Conservation (phyloP, 176 grass and related monocot genomes). For the Thalia dealbata region DNA sequence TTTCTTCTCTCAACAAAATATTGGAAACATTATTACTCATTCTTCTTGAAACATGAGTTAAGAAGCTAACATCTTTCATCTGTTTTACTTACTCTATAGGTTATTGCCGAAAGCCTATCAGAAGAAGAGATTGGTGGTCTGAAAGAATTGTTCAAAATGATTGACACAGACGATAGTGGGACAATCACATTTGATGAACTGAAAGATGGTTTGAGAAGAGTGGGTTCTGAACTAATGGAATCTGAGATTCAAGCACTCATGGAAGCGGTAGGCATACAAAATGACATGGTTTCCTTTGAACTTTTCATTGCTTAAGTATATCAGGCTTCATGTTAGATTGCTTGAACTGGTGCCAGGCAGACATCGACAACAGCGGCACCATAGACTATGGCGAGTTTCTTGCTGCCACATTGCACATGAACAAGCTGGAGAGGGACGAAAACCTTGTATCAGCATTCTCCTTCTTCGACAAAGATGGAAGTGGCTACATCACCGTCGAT, state of each 20-base stretch:
- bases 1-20: not conserved
- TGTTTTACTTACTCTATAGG: constrained; percentile 25
- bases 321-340: not conserved
- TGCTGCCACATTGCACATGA: constrained; percentile 86
- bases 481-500: constrained; percentile 81
- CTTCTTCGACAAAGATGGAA: constrained; percentile 89
- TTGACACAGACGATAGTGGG: constrained; percentile 16
- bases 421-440: constrained; percentile 89
- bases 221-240: constrained; percentile 16
- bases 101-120: constrained; percentile 92
- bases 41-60: not conserved
- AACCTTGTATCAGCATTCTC: constrained; percentile 64
- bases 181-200: constrained; percentile 24
- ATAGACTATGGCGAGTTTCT: constrained; percentile 94
- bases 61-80: not conserved
- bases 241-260: constrained; percentile 87
- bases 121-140: constrained; percentile 51
- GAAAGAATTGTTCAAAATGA: constrained; percentile 20
- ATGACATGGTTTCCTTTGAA: not conserved
- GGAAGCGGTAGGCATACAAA: constrained; percentile 50
- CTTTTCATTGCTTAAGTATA: not conserved
- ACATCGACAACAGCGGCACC: constrained; percentile 53
- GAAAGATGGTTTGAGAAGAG: constrained; percentile 14
- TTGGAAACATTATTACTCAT: not conserved
- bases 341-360: constrained; percentile 32